phyloP scores from a whole-genome alignment of 768 basidiomycete genomes.

The Russula sp. region DNA sequence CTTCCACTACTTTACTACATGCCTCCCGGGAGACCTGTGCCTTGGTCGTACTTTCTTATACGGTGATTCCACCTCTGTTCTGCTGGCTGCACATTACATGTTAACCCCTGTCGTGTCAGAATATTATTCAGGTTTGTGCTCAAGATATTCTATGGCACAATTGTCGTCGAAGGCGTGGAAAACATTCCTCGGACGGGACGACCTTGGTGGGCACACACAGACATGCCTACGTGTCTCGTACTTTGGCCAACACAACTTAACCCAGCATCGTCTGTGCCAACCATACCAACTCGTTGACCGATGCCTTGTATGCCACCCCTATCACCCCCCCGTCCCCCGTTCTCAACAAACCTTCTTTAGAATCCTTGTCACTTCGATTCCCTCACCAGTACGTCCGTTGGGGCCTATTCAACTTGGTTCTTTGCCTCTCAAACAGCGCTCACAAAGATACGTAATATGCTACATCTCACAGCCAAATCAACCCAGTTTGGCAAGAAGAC shows the following conservation, averaged over 20 bases:
- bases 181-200: slow-evolving; percentile 64
- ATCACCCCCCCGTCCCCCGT: neutral
- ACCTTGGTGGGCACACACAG: slow-evolving; percentile 52
- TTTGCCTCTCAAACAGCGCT: slow-evolving; percentile 4
- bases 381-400: slow-evolving; percentile 45
- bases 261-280: slow-evolving; percentile 78
- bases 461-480: slow-evolving; percentile 83
- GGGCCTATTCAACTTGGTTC: slow-evolving; percentile 5
- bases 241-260: slow-evolving; percentile 2
- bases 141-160: slow-evolving; percentile 86
- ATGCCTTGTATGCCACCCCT: slow-evolving; percentile 60
- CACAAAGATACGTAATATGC: slow-evolving; percentile 62
- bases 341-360: slow-evolving; percentile 33
- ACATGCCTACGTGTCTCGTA: neutral
- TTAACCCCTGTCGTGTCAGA: slow-evolving; percentile 32
- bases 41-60: slow-evolving; percentile 65
- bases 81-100: neutral
- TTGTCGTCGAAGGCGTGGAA: slow-evolving; percentile 75
- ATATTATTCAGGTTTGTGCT: slow-evolving; percentile 75
- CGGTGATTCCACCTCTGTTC: slow-evolving; percentile 38
- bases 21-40: slow-evolving; percentile 38
- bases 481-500: slow-evolving; percentile 79
- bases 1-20: slow-evolving; percentile 24
- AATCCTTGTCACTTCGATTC: slow-evolving; percentile 68
- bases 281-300: slow-evolving; percentile 81